Percentiles rank a stretch among this genome's conserved stretches.
Evolutionary conservation across 768 basidiomycete species (phyloP).

Genomic region (Leccinum disarticulatum): DNA sequence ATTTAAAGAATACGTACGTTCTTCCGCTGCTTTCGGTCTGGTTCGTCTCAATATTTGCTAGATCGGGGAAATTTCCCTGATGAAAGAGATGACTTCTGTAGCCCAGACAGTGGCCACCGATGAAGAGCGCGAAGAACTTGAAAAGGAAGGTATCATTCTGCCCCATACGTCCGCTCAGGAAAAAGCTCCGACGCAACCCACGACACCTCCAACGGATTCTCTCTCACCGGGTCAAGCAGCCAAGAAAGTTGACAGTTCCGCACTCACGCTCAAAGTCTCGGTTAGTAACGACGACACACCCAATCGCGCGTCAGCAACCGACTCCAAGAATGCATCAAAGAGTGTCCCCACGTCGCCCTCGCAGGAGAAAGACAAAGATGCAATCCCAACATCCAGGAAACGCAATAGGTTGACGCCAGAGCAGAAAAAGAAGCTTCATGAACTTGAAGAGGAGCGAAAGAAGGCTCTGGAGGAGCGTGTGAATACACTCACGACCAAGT

Average conservation of each 20-base stretch:
- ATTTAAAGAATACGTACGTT: conserved; percentile 82
- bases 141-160: conserved; percentile 56
- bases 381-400: conserved; percentile 27
- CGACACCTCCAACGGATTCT: conserved; percentile 16
- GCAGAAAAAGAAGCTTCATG: conserved; percentile 80
- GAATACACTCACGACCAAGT: conserved; percentile 68
- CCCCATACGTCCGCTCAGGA: conserved; percentile 19
- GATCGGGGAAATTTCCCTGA: conserved; percentile 96
- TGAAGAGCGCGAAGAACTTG: conserved; percentile 88
- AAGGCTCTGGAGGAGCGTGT: conserved; percentile 81
- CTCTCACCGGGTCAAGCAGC: conserved; percentile 7
- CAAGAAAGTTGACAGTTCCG: conserved; percentile 14
- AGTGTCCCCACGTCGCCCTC: conserved; percentile 25
- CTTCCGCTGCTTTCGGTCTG: not conserved
- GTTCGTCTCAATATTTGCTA: conserved; percentile 31
- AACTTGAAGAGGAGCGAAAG: conserved; percentile 77
- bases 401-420: conserved; percentile 68
- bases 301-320: conserved; percentile 14
- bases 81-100: conserved; percentile 89
- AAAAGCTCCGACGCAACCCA: conserved; percentile 15
- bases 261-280: conserved; percentile 20
- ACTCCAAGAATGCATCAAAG: conserved; percentile 23
- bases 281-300: conserved; percentile 19
- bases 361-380: conserved; percentile 42
- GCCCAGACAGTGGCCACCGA: conserved; percentile 88